A percentile compares a stretch with the other conserved stretches of the same genome.
Conservation (phyloP, 1,284 basidiomycete genomes). For the Exsudoporus floridanus region DNA sequence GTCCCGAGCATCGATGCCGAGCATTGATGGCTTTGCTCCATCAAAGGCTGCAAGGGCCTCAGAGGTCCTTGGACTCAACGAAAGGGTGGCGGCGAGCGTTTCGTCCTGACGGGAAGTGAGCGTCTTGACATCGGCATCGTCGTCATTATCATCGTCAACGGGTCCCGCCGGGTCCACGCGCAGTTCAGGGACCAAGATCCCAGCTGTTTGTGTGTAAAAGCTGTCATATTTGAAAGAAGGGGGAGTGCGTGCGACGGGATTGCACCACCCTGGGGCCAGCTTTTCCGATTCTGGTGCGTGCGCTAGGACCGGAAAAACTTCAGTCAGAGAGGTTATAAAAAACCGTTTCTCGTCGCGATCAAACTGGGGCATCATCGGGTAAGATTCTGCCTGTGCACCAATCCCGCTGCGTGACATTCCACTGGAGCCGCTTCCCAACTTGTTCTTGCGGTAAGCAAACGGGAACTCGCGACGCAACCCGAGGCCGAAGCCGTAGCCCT, state of each 20-base stretch:
- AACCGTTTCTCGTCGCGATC: constrained; percentile 32
- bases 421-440: constrained; percentile 20
- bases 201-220: constrained; percentile 10
- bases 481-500: constrained; percentile 36
- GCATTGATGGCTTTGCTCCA: neutral
- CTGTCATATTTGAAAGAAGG: constrained; percentile 15
- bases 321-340: constrained; percentile 26
- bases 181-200: constrained; percentile 26
- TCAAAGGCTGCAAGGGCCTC: constrained; percentile 19
- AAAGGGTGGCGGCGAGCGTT: constrained; percentile 35
- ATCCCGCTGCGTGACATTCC: constrained; percentile 14
- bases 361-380: constrained; percentile 24
- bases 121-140: constrained; percentile 32
- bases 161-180: constrained; percentile 16
- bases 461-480: constrained; percentile 30
- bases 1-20: neutral
- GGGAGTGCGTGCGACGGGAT: constrained; percentile 21
- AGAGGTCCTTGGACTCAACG: constrained; percentile 30
- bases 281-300: constrained; percentile 33
- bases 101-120: constrained; percentile 35
- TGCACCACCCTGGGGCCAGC: constrained; percentile 33
- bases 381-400: constrained; percentile 15
- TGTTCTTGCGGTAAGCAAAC: constrained; percentile 29
- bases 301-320: constrained; percentile 15
- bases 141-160: constrained; percentile 29